Percentiles rank a stretch among this genome's conserved stretches.
Conservation (phyloP, 106 monocot genomes). For the Phalaenopsis aphrodite region DNA sequence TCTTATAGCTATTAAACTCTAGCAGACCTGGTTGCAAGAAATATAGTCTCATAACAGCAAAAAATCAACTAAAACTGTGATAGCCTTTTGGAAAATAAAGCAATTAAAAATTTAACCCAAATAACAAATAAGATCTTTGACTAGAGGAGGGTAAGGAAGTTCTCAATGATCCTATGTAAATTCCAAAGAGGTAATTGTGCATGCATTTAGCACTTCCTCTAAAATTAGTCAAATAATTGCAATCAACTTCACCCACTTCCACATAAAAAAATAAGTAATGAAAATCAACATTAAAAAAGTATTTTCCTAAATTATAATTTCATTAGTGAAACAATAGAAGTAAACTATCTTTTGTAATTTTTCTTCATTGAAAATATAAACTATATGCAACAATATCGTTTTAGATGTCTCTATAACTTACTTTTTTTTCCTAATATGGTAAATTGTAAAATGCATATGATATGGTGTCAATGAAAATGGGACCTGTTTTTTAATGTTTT, state of each 20-base stretch:
- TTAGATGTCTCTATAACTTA: background rate
- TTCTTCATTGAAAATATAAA: too few relatives aligned
- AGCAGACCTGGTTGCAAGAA: too few relatives aligned
- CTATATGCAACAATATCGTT: too few relatives aligned
- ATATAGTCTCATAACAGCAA: too few relatives aligned
- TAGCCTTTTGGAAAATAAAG: too few relatives aligned
- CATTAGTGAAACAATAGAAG: background rate
- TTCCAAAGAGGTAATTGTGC: background rate
- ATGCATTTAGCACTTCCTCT: background rate
- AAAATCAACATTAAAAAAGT: background rate
- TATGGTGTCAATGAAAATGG: background rate
- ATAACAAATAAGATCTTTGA: too few relatives aligned
- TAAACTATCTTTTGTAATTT: too few relatives aligned
- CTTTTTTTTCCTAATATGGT: background rate
- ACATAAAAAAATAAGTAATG: background rate
- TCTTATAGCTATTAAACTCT: too few relatives aligned
- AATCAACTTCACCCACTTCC: background rate
- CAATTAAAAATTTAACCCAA: too few relatives aligned
- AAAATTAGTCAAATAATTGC: background rate
- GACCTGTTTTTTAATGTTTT: background rate
- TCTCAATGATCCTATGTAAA: background rate
- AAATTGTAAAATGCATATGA: background rate
- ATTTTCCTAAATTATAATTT: background rate
- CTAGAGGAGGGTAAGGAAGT: too few relatives aligned
- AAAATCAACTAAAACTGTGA: too few relatives aligned